Evolutionary conservation across 1,139 yeast genomes (phyloP), one percentile per base, ranked within the genome.

Genomic region (Pichia sp.): DNA sequence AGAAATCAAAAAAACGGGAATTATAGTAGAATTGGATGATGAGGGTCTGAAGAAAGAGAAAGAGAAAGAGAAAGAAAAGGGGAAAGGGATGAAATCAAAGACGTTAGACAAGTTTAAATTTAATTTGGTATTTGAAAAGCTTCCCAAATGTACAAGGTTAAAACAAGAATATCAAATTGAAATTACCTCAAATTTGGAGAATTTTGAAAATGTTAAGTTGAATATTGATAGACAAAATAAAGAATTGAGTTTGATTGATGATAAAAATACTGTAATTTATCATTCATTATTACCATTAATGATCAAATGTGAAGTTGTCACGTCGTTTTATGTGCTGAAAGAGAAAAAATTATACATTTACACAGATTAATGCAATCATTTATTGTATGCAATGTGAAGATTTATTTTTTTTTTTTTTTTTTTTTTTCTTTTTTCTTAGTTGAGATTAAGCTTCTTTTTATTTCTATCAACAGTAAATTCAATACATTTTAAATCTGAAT

Each of bases 241-340:
- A 36, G 47, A 42, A 7, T 43, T 53, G 32, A 32, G 47, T 11
- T 40, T 53, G 13, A 36, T 34, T 18, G 22, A 25, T 5, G 35
- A 42, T 24, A 18, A 15, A n/a, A 29, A 8, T 13, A 11, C 4
- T 4, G n/a, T 40, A 2, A 12, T 11, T 9, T 26, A 45, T 13
- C 43, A 39, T 7, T 47, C 49, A 24, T 54, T 54, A 6, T 35
- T 52, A 22, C 53, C 53, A 12, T 22, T 43, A 18, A 43, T 41
- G 24, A 42, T 44, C 15, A 29, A 27, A 7, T 51, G 52, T 5
- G 38, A 39, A 3, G 16, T 40, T 15, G 23, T 51, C 15, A 42
- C 35, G 1, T 30, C 50, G 8, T 53, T 47, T 39, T 50, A 34
- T 39, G 39, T 46, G 11, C 37, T n/a, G 26, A 30, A 43, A 15